A percentile compares a stretch with the other conserved stretches of the same genome.
Conservation (phyloP, 352 stramenopile genomes). For the Globisporangium megalacanthum region DNA sequence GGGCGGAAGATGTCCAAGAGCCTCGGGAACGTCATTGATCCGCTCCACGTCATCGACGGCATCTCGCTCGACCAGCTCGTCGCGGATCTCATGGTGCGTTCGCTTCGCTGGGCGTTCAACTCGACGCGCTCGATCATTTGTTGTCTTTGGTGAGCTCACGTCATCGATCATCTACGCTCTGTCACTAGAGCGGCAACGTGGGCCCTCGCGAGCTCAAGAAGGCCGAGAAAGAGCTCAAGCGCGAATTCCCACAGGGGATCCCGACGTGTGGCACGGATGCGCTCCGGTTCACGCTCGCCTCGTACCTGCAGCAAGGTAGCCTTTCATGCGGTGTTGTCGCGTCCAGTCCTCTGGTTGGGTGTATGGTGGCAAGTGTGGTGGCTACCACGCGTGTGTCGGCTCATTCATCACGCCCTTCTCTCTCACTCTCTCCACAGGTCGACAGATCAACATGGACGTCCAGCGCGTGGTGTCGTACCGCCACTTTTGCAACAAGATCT, state of each 20-base stretch:
- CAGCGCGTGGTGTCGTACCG: constrained; percentile 79
- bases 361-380: neutral
- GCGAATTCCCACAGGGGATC: constrained; percentile 98
- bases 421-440: constrained; percentile 21
- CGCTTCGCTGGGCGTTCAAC: neutral
- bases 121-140: too few relatives aligned
- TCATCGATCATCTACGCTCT: neutral
- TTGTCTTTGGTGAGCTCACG: neutral
- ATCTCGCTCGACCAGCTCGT: constrained; percentile 93
- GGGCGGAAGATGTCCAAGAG: constrained; percentile 99
- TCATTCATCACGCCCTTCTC: neutral
- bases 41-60: constrained; percentile 97
- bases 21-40: constrained; percentile 99
- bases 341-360: neutral
- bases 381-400: neutral
- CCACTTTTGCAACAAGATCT: constrained; percentile 89
- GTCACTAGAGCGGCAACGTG: constrained; percentile 52
- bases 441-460: constrained; percentile 88
- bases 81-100: constrained; percentile 80
- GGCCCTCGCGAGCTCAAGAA: constrained; percentile 91
- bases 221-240: constrained; percentile 94
- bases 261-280: constrained; percentile 97
- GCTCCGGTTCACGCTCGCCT: constrained; percentile 95
- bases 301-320: constrained; percentile 87
- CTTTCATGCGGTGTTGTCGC: too few relatives aligned